These are phyloP conservation scores for Emergomyces africanus DNA, from an alignment of 2,329 filamentous ascomycete species.

Conservation along the genomic window DNA sequence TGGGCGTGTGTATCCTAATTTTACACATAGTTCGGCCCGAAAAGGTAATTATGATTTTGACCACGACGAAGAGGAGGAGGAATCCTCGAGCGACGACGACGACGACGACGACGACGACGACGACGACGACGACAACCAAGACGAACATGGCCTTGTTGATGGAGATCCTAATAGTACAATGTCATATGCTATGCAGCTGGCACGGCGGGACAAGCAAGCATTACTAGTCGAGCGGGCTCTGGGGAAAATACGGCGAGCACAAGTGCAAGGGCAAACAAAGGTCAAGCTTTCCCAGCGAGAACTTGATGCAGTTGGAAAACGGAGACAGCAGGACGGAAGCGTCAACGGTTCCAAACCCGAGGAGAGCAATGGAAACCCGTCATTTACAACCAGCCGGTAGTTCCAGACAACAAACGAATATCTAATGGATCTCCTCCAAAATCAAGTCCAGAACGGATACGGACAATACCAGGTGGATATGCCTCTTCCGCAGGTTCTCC, in stretches of 20 bases:
- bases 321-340: slow-evolving; percentile 42
- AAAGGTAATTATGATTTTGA: slow-evolving; percentile 26
- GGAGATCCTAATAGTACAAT: slow-evolving; percentile 28
- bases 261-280: slow-evolving; percentile 61
- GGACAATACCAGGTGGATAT: slow-evolving; percentile 33
- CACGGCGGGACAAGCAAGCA: slow-evolving; percentile 56
- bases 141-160: slow-evolving; percentile 36
- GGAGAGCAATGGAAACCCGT: slow-evolving; percentile 6
- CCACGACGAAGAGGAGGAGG: slow-evolving; percentile 31
- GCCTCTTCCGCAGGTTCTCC: slow-evolving; percentile 38
- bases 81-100: slow-evolving; percentile 31
- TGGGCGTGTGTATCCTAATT: not conserved
- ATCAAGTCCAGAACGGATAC: slow-evolving; percentile 17
- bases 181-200: slow-evolving; percentile 39
- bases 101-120: no score
- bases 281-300: slow-evolving; percentile 72
- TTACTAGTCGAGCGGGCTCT: slow-evolving; percentile 64
- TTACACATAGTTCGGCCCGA: not conserved
- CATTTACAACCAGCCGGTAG: slow-evolving; percentile 8
- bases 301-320: slow-evolving; percentile 64
- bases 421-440: slow-evolving; percentile 5
- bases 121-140: slow-evolving; percentile 38
- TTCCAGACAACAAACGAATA: slow-evolving; percentile 12
- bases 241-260: slow-evolving; percentile 65
- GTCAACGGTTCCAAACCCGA: slow-evolving; percentile 17